Evolutionary conservation across 2,329 filamentous ascomycete species (phyloP), one percentile per base, ranked within the genome.

Genomic region (Aspergillus costaricaensis): DNA sequence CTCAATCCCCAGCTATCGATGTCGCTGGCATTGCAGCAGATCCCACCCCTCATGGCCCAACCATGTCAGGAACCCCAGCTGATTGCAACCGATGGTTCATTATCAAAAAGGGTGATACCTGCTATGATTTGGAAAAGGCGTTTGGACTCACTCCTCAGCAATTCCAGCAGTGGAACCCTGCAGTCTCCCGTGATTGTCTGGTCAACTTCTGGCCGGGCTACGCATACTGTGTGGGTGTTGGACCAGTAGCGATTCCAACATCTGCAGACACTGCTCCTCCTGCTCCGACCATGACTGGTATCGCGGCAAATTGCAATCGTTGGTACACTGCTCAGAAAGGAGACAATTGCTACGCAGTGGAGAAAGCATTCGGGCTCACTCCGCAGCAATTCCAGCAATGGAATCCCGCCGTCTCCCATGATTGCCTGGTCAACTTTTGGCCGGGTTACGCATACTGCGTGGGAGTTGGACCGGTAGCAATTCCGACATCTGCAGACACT

Each of bases 181-280:
- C 27, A 1, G 57, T 64, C 3, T 58, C 57, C 8, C n/a, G 25
- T 7, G 57, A 62, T 41, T 64, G 60, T 21, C 9, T 23, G 4
- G 23, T 32, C 30, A 62, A 55, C 41, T 62, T 64, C 36, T 64
- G 62, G 58, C 36, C 32, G 2, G 47, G 53, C 23, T 58, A 48
- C 27, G 39, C 62, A n/a, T 64, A 64, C 30, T 64, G 58, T 17
- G 58, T 64, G 27, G 62, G 62, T 2, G 52, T 62, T 36, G 57
- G 58, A 1, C 19, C 23, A 12, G 47, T 27, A 15, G 44, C 36
- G 12, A 19, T 21, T 32, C 21, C 43, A 9, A 47, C 27, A 23
- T 19, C 55, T 14, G 36, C 36, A 2, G 32, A 38, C 32, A 21
- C 60, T 15, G 12, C 47, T 38, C n/a, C 30, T 43, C 25, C 17